Percentiles rank a stretch among this genome's conserved stretches.
Evolutionary conservation across 352 stramenopile species (phyloP).

Genomic region (Pythium biforme): DNA sequence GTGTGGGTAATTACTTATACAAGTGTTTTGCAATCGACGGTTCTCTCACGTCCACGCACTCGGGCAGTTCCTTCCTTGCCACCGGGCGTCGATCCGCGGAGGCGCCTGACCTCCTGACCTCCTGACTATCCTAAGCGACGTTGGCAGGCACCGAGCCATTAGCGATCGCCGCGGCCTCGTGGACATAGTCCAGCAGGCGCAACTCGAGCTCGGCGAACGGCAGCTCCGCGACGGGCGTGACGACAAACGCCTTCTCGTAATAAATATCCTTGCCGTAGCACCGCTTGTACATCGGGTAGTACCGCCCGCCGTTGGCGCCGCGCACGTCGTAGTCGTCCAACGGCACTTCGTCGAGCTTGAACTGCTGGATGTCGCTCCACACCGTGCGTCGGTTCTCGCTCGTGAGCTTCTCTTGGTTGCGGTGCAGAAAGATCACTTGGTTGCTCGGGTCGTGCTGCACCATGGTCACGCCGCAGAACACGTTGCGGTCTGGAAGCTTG

Average conservation of each 20-base stretch:
- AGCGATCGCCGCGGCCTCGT: neutral
- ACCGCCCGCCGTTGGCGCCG: slow-evolving; percentile 9
- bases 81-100: too few species aligned
- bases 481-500: slow-evolving; percentile 10
- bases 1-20: too few species aligned
- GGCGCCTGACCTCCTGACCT: too few species aligned
- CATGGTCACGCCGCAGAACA: slow-evolving; percentile 40
- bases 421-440: slow-evolving; percentile 34
- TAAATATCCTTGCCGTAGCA: slow-evolving; percentile 19
- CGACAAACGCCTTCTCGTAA: slow-evolving; percentile 55
- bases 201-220: neutral
- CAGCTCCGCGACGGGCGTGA: slow-evolving; percentile 45
- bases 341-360: slow-evolving; percentile 8
- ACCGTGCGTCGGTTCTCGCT: slow-evolving; percentile 1
- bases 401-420: slow-evolving; percentile 28
- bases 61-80: too few species aligned
- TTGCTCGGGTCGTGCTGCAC: slow-evolving; percentile 37
- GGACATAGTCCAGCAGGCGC: neutral
- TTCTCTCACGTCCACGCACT: too few species aligned
- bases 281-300: neutral
- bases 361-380: slow-evolving; percentile 31
- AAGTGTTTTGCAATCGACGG: too few species aligned
- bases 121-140: too few species aligned
- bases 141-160: neutral
- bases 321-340: slow-evolving; percentile 18